Percentiles rank a stretch among this genome's conserved stretches.
Conservation (phyloP, 345 rosid species). For the Turnera subulata region DNA sequence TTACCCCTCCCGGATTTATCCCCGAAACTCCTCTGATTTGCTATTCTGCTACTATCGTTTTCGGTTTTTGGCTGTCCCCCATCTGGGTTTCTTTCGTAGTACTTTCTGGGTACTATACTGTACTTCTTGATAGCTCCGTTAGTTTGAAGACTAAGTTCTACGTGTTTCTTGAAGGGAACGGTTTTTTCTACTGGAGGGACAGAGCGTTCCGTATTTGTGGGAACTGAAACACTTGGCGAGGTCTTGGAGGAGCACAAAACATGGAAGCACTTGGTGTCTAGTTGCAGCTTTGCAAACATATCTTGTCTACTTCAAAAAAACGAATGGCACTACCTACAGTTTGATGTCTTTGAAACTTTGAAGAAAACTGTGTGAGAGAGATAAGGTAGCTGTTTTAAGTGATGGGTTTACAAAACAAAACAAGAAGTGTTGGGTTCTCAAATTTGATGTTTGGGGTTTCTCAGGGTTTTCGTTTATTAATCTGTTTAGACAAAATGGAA, state of each 20-base stretch:
- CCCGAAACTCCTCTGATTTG: constrained; percentile 20
- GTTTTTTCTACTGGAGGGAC: constrained; percentile 36
- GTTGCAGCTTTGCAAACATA: constrained; percentile 58
- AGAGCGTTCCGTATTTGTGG: constrained; percentile 23
- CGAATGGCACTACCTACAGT: too few species aligned
- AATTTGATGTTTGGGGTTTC: too few species aligned
- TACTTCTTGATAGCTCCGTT: constrained; percentile 22
- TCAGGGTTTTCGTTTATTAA: too few species aligned
- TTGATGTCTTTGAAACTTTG: too few species aligned
- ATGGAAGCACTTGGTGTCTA: constrained; percentile 44
- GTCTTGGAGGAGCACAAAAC: constrained; percentile 41
- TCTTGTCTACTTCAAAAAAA: neutral
- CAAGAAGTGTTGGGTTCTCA: too few species aligned
- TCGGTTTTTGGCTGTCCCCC: constrained; percentile 13
- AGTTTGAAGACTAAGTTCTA: constrained; percentile 31
- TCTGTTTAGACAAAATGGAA: too few species aligned
- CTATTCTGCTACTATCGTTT: constrained; percentile 11
- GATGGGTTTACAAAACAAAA: too few species aligned
- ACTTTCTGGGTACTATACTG: constrained; percentile 21
- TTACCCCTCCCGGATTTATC: neutral
- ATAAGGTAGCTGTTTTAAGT: too few species aligned
- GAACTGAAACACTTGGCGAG: constrained; percentile 22
- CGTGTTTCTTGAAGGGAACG: constrained; percentile 27
- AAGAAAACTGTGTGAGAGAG: too few species aligned
- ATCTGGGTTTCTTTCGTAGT: constrained; percentile 33